Evolutionary conservation across 805 yeast species (phyloP).

Genomic region (Candida argentea): DNA sequence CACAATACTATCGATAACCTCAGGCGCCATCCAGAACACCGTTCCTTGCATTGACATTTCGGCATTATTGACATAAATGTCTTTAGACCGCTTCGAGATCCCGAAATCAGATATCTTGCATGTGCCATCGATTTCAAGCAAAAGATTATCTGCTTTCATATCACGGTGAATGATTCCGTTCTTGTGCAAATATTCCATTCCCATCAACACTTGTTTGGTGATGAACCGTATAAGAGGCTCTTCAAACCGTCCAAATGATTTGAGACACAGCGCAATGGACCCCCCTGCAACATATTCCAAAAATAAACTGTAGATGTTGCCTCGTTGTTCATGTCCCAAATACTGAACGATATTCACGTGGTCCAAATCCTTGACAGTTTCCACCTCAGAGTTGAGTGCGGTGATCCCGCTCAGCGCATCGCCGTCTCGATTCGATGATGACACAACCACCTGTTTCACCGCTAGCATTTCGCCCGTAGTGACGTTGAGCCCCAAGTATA

Average conservation of each 20-base stretch:
- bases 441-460: slow-evolving; percentile 83
- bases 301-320: slow-evolving; percentile 72
- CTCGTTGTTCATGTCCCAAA: slow-evolving; percentile 78
- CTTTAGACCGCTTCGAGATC: slow-evolving; percentile 66
- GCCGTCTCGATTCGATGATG: slow-evolving; percentile 15
- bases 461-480: slow-evolving; percentile 99
- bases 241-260: slow-evolving; percentile 77
- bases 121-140: slow-evolving; percentile 84
- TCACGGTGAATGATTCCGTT: slow-evolving; percentile 88
- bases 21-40: slow-evolving; percentile 99
- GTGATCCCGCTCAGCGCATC: slow-evolving; percentile 42
- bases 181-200: slow-evolving; percentile 79
- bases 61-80: slow-evolving; percentile 82
- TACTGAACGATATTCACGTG: slow-evolving; percentile 94
- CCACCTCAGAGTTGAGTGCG: slow-evolving; percentile 83
- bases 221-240: slow-evolving; percentile 64
- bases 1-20: slow-evolving; percentile 78
- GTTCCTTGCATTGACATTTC: slow-evolving; percentile 99
- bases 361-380: slow-evolving; percentile 86
- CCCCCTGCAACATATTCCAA: slow-evolving; percentile 98
- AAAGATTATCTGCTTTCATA: slow-evolving; percentile 84
- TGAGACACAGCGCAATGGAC: slow-evolving; percentile 77
- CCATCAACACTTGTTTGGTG: slow-evolving; percentile 71
- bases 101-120: slow-evolving; percentile 97
- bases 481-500: slow-evolving; percentile 81